Evolutionary conservation across 2,329 filamentous ascomycete species (phyloP), one percentile per base, ranked within the genome.

Genomic region (Malbranchea zuffiana): DNA sequence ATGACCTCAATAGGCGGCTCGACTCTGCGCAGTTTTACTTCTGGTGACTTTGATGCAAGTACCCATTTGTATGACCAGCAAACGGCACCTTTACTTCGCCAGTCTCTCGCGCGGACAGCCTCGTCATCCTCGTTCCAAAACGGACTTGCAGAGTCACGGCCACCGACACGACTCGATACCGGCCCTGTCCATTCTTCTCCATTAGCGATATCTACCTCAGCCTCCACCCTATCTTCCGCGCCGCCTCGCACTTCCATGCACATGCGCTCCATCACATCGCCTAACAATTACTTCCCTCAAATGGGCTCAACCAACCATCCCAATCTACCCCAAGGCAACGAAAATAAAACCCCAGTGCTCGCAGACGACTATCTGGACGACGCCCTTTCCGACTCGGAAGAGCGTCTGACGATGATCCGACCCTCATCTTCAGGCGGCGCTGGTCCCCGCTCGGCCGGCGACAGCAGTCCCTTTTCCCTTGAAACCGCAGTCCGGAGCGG

Each of bases 11-110:
- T 58, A 10, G 49, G 59, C 7, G 58, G 58, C 28, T 48, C 56
- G 6, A 54, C 56, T 41, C 44, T 64, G 32, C 56, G 56, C 31
- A 54, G 55, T 24, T 81, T 78, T 45, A 68, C 74, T 0, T 10
- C 39, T 13, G 72, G 72, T 0, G 76, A 78, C 43, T 71, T 70
- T 6, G 81, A 90, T 46, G 78, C 78, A 1, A 81, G 78, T 7
- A 83, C 87, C 15, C 78, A 84, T 53, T 64, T 95, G 0, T 95
- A 96, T 58, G 87, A 95, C 50, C 85, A 94, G 56, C 84, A 93
- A 54, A 92, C 90, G 5, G 69, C 90, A 7, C 88, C 88, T 0
- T 92, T 95, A 35, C 64, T 95, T 4, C 82, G 90, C 49, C 83
- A 90, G 52, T 90, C 85, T 0, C 68, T 82, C 16, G 74, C 70